Conservation (phyloP, 345 rosid genomes). For the Boechera retrofracta region DNA sequence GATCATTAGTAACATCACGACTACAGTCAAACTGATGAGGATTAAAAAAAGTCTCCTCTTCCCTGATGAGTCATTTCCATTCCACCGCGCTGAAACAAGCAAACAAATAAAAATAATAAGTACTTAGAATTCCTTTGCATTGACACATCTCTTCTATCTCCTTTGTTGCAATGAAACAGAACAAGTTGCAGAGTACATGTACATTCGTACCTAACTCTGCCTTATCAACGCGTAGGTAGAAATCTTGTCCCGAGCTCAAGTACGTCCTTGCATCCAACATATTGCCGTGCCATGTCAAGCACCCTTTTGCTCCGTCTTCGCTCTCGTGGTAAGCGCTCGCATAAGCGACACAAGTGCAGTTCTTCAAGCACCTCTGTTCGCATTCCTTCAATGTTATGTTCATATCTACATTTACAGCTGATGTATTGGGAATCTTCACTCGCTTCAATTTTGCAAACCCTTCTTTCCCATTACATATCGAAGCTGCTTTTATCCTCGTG, state of each 20-base stretch:
- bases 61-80: conserved; percentile 34
- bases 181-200: conserved; percentile 1
- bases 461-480: conserved; percentile 49
- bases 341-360: conserved; percentile 68
- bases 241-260: conserved; percentile 54
- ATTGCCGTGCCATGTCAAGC: conserved; percentile 60
- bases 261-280: conserved; percentile 54
- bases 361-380: conserved; percentile 46
- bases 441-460: conserved; percentile 56
- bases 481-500: conserved; percentile 38
- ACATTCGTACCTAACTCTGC: conserved; percentile 53
- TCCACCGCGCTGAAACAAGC: conserved; percentile 43
- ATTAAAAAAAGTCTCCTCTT: conserved; percentile 40
- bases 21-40: conserved; percentile 32
- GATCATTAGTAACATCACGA: conserved; percentile 28
- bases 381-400: conserved; percentile 53
- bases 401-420: conserved; percentile 46
- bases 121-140: background rate
- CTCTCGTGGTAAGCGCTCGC: conserved; percentile 54
- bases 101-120: background rate
- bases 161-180: conserved; percentile 21
- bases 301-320: conserved; percentile 50
- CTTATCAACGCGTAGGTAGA: conserved; percentile 56
- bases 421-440: conserved; percentile 62
- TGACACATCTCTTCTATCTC: background rate